A percentile compares a stretch with the other conserved stretches of the same genome.
Evolutionary conservation across 352 stramenopile genomes (phyloP).

Genomic region (Phytophthora podocarpi): DNA sequence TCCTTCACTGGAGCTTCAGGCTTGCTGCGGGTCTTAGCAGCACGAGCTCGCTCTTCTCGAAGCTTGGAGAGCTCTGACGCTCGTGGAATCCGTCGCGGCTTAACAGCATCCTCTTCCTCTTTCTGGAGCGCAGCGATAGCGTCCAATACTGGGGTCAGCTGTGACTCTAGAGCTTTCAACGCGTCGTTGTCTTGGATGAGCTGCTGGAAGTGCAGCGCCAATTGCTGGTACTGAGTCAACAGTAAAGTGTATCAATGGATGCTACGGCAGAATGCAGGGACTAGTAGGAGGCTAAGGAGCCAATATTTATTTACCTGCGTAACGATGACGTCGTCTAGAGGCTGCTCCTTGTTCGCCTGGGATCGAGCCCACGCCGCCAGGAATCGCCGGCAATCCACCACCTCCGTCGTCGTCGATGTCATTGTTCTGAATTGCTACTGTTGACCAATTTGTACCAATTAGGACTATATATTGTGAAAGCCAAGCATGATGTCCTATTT

Average conservation of each 20-base stretch:
- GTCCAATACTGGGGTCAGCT: conserved; percentile 23
- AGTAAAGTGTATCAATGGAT: not conserved
- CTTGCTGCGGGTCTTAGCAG: not conserved
- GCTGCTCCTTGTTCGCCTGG: conserved; percentile 28
- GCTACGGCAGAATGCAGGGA: not conserved
- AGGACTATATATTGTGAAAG: too few species aligned
- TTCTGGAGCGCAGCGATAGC: conserved; percentile 28
- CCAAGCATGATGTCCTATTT: too few species aligned
- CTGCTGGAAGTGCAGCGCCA: conserved; percentile 44
- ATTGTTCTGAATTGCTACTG: conserved; percentile 21
- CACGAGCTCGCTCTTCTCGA: conserved; percentile 13
- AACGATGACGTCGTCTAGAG: conserved; percentile 5
- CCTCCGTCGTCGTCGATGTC: conserved; percentile 12
- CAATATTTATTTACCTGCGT: conserved; percentile 14
- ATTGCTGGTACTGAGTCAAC: conserved; percentile 36
- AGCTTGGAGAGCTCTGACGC: conserved; percentile 35
- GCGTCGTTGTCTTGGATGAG: conserved; percentile 28
- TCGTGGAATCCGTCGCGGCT: conserved; percentile 26
- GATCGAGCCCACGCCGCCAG: conserved; percentile 61
- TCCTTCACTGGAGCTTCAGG: not conserved
- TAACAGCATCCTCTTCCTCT: not conserved
- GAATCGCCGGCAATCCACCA: conserved; percentile 63
- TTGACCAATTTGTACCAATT: too few species aligned
- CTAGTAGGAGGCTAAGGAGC: not conserved
- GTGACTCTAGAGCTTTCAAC: conserved; percentile 25